Conservation (phyloP, 768 basidiomycete genomes). For the Serendipita sp. region DNA sequence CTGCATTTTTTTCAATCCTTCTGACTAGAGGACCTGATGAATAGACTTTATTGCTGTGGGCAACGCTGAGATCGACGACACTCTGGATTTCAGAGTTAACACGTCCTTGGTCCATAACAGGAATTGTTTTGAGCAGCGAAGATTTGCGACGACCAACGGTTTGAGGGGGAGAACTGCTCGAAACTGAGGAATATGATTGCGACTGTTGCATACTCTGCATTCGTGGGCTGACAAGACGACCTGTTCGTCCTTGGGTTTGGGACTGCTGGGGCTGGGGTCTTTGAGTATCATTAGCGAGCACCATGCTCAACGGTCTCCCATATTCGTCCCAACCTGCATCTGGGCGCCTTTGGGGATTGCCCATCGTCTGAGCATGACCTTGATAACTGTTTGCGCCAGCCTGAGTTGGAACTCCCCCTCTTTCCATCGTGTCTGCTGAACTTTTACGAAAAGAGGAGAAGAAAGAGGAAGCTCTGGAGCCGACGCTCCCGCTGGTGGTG, state of each 20-base stretch:
- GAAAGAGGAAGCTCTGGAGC: not conserved
- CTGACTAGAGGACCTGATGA: constrained; percentile 73
- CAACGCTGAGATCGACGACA: constrained; percentile 52
- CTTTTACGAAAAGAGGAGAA: constrained; percentile 5
- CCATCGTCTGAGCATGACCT: not conserved
- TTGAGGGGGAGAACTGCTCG: not conserved
- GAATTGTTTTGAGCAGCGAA: not conserved
- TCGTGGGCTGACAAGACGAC: not conserved
- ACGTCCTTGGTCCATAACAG: not conserved
- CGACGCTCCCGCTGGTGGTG: not conserved
- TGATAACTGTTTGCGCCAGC: not conserved
- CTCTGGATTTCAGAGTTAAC: constrained; percentile 73
- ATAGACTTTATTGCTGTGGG: constrained; percentile 74
- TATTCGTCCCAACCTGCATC: not conserved
- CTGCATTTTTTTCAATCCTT: constrained; percentile 57
- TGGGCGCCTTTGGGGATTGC: not conserved
- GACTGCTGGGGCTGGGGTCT: not conserved
- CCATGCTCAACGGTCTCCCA: not conserved
- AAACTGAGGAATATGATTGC: not conserved
- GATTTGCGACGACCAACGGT: not conserved
- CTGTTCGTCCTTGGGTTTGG: not conserved
- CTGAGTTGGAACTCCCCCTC: not conserved
- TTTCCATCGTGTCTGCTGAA: not conserved
- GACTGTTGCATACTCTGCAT: not conserved
- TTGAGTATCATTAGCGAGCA: not conserved